These are phyloP conservation scores for Termitomyces sp. DNA, from an alignment of 768 basidiomycete species.

Conservation along the genomic window DNA sequence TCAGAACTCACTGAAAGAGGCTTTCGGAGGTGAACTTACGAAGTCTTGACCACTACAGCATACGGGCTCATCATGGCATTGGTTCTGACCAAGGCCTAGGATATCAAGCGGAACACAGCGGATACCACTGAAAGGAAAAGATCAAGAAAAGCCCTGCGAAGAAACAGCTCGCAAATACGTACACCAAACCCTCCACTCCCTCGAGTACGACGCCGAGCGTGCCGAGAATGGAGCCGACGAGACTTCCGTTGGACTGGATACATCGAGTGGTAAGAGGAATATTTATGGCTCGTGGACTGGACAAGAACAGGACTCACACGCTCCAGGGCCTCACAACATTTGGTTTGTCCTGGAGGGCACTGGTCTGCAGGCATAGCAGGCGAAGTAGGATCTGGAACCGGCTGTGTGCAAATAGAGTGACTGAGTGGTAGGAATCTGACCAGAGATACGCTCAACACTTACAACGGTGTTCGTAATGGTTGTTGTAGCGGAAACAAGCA, in stretches of 20 bases:
- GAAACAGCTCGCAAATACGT: neutral
- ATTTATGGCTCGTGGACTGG: neutral
- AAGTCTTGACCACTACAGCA: slow-evolving; percentile 32
- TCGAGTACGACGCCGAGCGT: slow-evolving; percentile 20
- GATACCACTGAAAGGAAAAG: slow-evolving; percentile 15
- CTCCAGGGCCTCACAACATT: slow-evolving; percentile 22
- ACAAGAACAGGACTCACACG: slow-evolving; percentile 9
- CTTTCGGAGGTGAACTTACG: slow-evolving; percentile 12
- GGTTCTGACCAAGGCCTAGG: slow-evolving; percentile 17
- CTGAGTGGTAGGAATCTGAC: neutral
- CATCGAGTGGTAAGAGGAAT: neutral
- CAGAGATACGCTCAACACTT: slow-evolving; percentile 1
- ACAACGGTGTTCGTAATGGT: slow-evolving; percentile 8
- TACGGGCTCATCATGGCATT: slow-evolving; percentile 27
- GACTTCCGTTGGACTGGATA: slow-evolving; percentile 17
- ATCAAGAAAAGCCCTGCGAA: neutral
- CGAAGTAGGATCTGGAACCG: slow-evolving; percentile 8
- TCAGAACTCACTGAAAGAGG: neutral
- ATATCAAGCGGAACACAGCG: slow-evolving; percentile 25
- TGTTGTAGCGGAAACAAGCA: slow-evolving; percentile 18
- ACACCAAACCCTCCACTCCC: slow-evolving; percentile 23
- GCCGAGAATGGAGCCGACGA: slow-evolving; percentile 18
- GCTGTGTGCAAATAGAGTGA: neutral
- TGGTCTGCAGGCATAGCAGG: slow-evolving; percentile 16
- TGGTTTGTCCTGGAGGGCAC: slow-evolving; percentile 17